Conservation (phyloP, 768 basidiomycete genomes). For the Chiua virens region DNA sequence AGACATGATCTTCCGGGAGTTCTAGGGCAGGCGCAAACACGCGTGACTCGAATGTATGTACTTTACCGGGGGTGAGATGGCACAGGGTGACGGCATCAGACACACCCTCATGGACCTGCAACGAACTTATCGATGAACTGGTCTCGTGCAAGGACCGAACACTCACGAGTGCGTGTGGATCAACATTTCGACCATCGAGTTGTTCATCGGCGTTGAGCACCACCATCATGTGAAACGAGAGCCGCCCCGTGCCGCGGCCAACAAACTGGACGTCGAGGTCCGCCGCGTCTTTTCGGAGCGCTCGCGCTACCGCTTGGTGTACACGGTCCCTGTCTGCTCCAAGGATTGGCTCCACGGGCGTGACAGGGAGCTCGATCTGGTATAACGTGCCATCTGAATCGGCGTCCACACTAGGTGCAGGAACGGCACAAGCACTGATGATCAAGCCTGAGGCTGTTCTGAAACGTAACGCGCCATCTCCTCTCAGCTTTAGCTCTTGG, state of each 20-base stretch:
- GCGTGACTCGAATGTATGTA: conserved; percentile 46
- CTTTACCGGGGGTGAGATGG: background rate
- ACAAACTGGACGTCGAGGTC: conserved; percentile 39
- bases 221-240: conserved; percentile 38
- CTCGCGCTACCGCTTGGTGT: conserved; percentile 31
- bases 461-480: conserved; percentile 26
- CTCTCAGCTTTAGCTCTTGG: background rate
- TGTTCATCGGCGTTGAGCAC: conserved; percentile 44
- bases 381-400: conserved; percentile 14
- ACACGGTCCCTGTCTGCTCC: conserved; percentile 33
- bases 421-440: conserved; percentile 10
- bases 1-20: conserved; percentile 49
- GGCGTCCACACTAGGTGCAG: background rate
- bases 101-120: too few species aligned
- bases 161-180: conserved; percentile 36
- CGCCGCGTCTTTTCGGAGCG: conserved; percentile 31
- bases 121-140: too few species aligned
- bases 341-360: conserved; percentile 24
- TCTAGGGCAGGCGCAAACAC: conserved; percentile 44
- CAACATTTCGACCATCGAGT: conserved; percentile 31
- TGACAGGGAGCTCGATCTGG: conserved; percentile 40
- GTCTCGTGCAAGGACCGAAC: background rate
- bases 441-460: conserved; percentile 31
- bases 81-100: too few species aligned
- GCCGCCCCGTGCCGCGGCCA: conserved; percentile 35